A percentile compares a stretch with the other conserved stretches of the same genome.
Evolutionary conservation across 1,284 basidiomycete species (phyloP).

Genomic region (Apiotrichum mycotoxinovorans): DNA sequence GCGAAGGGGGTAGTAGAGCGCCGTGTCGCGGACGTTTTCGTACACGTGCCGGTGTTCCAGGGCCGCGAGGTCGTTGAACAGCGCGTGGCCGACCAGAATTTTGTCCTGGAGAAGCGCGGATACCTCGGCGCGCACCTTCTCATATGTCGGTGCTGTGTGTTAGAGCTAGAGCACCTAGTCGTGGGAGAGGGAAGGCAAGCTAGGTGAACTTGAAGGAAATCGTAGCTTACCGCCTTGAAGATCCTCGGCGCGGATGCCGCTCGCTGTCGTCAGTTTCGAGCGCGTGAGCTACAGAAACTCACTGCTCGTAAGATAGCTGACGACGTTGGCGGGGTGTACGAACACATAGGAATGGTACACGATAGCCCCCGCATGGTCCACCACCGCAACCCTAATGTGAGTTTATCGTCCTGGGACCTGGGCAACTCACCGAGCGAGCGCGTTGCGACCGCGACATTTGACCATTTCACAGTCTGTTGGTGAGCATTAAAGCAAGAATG

Average conservation of each 20-base stretch:
- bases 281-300: constrained; percentile 1
- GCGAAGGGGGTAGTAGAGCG: constrained; percentile 53
- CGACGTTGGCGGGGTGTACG: constrained; percentile 51
- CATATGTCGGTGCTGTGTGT: constrained; percentile 67
- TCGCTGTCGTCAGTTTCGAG: constrained; percentile 24
- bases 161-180: no score
- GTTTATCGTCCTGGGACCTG: no score
- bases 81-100: constrained; percentile 85
- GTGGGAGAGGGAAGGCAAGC: no score
- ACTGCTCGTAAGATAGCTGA: constrained; percentile 55
- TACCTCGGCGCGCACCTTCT: constrained; percentile 70
- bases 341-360: constrained; percentile 53
- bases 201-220: no score
- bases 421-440: constrained; percentile 1
- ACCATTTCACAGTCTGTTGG: constrained; percentile 46
- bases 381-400: constrained; percentile 46
- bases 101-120: constrained; percentile 70
- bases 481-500: not conserved
- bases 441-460: constrained; percentile 14
- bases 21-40: constrained; percentile 54
- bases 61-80: constrained; percentile 82
- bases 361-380: constrained; percentile 52
- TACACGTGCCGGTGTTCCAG: constrained; percentile 54
- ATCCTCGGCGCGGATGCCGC: constrained; percentile 52
- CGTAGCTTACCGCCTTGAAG: constrained; percentile 43